Conservation (phyloP, 1,139 yeast genomes). For the Arxiozyma telluris region DNA sequence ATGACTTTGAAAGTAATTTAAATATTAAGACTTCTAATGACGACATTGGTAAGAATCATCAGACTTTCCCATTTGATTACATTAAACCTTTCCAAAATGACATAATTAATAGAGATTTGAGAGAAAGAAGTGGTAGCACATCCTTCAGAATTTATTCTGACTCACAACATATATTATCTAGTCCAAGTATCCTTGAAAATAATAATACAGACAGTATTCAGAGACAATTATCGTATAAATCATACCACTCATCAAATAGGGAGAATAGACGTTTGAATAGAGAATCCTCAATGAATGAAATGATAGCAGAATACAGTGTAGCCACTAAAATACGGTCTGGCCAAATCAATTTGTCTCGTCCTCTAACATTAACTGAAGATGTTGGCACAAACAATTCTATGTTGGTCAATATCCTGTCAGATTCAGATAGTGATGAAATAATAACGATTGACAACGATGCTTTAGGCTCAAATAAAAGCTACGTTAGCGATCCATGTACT, state of each 20-base stretch:
- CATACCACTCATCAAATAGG: not conserved
- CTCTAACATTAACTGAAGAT: slow-evolving; percentile 23
- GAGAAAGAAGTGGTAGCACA: not conserved
- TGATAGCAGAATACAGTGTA: slow-evolving; percentile 52
- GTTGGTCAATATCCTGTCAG: not conserved
- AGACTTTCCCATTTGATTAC: not conserved
- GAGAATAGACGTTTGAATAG: slow-evolving; percentile 8
- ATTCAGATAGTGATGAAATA: slow-evolving; percentile 5
- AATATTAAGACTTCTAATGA: not conserved
- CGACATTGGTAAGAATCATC: not conserved
- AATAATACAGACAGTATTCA: not conserved
- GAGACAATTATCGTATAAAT: not conserved
- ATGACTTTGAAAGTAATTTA: not conserved
- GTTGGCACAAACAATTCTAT: slow-evolving; percentile 19
- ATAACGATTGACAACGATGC: not conserved
- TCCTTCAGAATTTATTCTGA: not conserved
- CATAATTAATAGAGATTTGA: not conserved
- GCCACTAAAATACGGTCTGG: slow-evolving; percentile 26
- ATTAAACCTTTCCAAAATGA: slow-evolving; percentile 3
- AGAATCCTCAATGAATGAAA: slow-evolving; percentile 42
- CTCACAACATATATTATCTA: slow-evolving; percentile 4
- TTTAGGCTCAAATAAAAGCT: not conserved
- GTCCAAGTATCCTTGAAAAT: slow-evolving; percentile 6
- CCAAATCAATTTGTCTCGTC: slow-evolving; percentile 22
- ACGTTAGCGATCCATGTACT: not conserved